phyloP scores from a whole-genome alignment of 2,329 filamentous ascomycete genomes.

The Trichocomaceae sp. region DNA sequence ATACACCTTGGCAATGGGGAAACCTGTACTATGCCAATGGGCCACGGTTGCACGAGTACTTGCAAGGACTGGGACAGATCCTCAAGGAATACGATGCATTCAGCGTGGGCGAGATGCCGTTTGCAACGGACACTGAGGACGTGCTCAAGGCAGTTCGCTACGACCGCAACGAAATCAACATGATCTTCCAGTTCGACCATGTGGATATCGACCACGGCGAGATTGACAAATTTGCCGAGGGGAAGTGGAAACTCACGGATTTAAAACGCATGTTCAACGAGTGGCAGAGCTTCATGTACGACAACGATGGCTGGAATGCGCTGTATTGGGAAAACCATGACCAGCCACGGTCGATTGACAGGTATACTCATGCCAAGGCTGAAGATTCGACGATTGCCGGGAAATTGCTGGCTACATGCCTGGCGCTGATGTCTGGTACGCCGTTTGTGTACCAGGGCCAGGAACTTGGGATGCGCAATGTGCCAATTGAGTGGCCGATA shows the following conservation, averaged over 20 bases:
- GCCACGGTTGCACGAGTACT: constrained; percentile 52
- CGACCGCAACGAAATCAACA: constrained; percentile 56
- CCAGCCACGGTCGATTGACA: constrained; percentile 54
- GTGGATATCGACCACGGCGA: constrained; percentile 53
- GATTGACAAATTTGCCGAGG: constrained; percentile 46
- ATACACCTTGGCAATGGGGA: constrained; percentile 29
- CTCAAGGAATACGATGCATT: constrained; percentile 53
- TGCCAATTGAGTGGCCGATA: constrained; percentile 55
- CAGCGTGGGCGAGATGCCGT: constrained; percentile 57
- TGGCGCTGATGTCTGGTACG: constrained; percentile 54
- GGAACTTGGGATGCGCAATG: constrained; percentile 61
- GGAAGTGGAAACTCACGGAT: constrained; percentile 44
- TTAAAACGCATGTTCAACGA: constrained; percentile 50
- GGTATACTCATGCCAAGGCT: constrained; percentile 48
- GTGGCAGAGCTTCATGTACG: constrained; percentile 55
- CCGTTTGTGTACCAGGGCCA: constrained; percentile 65
- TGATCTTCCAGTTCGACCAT: constrained; percentile 69
- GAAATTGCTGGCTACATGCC: constrained; percentile 55
- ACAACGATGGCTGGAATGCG: constrained; percentile 58
- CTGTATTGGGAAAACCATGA: constrained; percentile 63
- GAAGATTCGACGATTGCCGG: constrained; percentile 46
- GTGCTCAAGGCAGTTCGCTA: constrained; percentile 50
- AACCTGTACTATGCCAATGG: constrained; percentile 49
- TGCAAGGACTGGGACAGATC: constrained; percentile 49
- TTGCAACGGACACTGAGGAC: constrained; percentile 42